These are phyloP conservation scores for Pythium catenulatum DNA, from an alignment of 352 stramenopile genomes.

Conservation along the genomic window DNA sequence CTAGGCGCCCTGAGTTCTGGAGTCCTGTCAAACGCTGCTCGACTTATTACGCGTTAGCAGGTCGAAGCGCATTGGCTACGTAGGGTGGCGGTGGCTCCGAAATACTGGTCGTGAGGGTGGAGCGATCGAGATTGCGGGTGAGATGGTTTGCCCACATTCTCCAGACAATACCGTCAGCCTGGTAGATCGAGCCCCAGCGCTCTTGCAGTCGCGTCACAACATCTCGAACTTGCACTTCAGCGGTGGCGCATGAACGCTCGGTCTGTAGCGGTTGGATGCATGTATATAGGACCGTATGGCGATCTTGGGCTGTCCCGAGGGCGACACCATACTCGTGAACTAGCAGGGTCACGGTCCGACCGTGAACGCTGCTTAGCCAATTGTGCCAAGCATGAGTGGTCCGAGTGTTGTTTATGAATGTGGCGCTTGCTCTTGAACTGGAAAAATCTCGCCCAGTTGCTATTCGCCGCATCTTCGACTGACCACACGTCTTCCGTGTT, in stretches of 20 bases:
- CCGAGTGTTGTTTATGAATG: conserved; percentile 26
- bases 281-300: not conserved
- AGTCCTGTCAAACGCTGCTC: not conserved
- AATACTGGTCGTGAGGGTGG: not conserved
- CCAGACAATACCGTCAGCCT: not conserved
- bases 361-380: conserved; percentile 10
- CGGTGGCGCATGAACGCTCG: not conserved
- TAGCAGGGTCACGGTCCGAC: conserved; percentile 8
- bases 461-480: not conserved
- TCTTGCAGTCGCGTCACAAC: not conserved
- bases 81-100: too few relatives aligned
- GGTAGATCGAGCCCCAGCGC: not conserved
- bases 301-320: conserved; percentile 10
- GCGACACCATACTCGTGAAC: conserved; percentile 34
- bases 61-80: not conserved
- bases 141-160: not conserved
- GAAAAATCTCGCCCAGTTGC: conserved; percentile 37
- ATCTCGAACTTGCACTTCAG: not conserved
- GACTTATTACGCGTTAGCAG: not conserved
- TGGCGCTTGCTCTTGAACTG: conserved; percentile 44
- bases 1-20: not conserved
- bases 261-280: not conserved
- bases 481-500: not conserved
- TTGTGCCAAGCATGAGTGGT: not conserved
- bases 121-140: not conserved